Evolutionary conservation across 1,284 basidiomycete species (phyloP).

Genomic region (Ganoderma meredithae): DNA sequence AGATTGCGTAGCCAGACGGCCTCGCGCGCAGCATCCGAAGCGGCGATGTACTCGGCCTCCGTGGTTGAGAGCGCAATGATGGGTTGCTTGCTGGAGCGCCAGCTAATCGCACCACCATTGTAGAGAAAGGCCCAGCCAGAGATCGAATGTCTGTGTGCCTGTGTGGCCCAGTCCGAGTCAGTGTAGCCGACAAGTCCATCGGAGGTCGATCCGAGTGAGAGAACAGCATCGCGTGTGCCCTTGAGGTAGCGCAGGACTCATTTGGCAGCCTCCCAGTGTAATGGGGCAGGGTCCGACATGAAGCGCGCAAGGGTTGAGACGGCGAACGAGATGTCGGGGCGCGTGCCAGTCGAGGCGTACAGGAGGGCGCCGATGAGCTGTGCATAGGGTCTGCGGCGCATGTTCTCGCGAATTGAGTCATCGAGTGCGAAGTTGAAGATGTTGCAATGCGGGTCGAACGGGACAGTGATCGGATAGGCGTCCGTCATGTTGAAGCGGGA

Average conservation of each 20-base stretch:
- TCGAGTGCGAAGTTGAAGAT: neutral
- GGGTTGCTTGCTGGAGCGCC: constrained; percentile 25
- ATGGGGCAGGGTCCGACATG: constrained; percentile 3
- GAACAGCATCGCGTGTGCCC: constrained; percentile 9
- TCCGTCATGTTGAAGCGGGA: constrained; percentile 36
- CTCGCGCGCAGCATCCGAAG: constrained; percentile 21
- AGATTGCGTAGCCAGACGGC: constrained; percentile 39
- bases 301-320: constrained; percentile 8
- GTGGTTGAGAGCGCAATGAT: constrained; percentile 22
- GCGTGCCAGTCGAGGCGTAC: constrained; percentile 38
- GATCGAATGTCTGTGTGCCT: constrained; percentile 41
- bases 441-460: neutral
- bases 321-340: constrained; percentile 13
- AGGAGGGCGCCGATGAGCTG: constrained; percentile 45
- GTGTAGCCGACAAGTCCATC: constrained; percentile 45
- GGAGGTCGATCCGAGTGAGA: neutral
- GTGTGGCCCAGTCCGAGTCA: constrained; percentile 49
- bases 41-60: constrained; percentile 29
- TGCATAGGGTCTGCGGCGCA: constrained; percentile 14
- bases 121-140: constrained; percentile 28
- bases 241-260: constrained; percentile 18
- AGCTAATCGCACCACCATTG: constrained; percentile 16
- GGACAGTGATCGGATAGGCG: neutral
- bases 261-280: constrained; percentile 18
- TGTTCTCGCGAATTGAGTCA: constrained; percentile 16